These are phyloP conservation scores for Trichoderma sp. DNA, from an alignment of 2,329 filamentous ascomycete species.

Conservation along the genomic window DNA sequence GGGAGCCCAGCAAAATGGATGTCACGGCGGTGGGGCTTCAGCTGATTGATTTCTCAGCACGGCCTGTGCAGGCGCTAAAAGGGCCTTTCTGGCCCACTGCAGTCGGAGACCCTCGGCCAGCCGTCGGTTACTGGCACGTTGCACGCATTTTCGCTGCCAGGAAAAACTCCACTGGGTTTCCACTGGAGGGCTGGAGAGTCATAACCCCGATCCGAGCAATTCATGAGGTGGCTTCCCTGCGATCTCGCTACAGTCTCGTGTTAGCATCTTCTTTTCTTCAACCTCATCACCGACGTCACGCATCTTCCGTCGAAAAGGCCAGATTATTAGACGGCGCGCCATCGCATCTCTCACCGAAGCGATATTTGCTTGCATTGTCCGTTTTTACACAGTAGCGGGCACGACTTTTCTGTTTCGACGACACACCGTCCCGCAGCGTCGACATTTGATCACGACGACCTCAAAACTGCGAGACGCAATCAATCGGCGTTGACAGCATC, in stretches of 20 bases:
- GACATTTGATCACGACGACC: not conserved
- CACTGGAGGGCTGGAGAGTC: conserved; percentile 12
- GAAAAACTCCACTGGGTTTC: conserved; percentile 5
- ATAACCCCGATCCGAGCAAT: conserved; percentile 18
- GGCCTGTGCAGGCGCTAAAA: conserved; percentile 14
- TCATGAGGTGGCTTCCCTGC: not conserved
- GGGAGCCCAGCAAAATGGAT: not conserved
- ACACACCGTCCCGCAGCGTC: not conserved
- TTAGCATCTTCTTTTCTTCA: not conserved
- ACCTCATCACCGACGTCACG: conserved; percentile 3
- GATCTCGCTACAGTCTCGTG: not conserved
- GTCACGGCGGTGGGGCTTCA: conserved; percentile 10
- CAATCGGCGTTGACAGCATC: not conserved
- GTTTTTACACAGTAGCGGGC: not conserved
- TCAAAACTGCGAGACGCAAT: not conserved
- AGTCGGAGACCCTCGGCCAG: conserved; percentile 10
- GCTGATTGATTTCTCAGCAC: conserved; percentile 23
- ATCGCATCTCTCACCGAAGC: not conserved
- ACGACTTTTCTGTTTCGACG: not conserved
- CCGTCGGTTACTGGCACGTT: conserved; percentile 19
- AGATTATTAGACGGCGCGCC: not conserved
- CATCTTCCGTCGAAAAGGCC: not conserved
- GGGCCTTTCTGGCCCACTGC: conserved; percentile 7
- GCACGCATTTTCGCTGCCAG: conserved; percentile 5
- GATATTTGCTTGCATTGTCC: not conserved